phyloP scores from a whole-genome alignment of 192 early-diverging fungal genomes.

The Coemansia sp. region DNA sequence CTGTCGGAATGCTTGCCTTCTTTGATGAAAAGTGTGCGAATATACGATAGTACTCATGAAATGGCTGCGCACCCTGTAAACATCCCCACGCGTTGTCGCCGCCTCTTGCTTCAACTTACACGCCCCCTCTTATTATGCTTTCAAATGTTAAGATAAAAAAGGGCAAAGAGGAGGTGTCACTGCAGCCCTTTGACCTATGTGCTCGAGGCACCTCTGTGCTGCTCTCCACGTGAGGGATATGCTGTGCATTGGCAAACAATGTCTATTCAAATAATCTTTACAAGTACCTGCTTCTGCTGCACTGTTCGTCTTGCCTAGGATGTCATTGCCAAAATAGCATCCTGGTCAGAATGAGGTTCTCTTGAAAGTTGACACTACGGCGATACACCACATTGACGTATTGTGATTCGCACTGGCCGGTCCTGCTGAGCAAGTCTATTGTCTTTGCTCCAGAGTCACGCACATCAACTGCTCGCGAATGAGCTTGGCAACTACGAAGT shows the following conservation, averaged over 20 bases:
- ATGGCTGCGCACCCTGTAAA: constrained; percentile 10
- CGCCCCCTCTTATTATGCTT: not conserved
- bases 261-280: not conserved
- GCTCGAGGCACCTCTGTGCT: constrained; percentile 7
- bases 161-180: not conserved
- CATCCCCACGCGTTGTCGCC: not conserved
- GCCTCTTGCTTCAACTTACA: constrained; percentile 2
- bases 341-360: not conserved
- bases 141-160: not conserved
- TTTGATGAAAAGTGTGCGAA: not conserved
- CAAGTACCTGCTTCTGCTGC: not conserved
- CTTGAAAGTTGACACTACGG: not conserved
- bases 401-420: not conserved
- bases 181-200: constrained; percentile 1
- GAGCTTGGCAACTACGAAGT: not conserved
- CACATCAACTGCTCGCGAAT: not conserved
- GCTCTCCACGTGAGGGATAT: constrained; percentile 7
- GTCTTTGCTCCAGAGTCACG: constrained; percentile 16
- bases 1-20: not conserved
- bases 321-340: not conserved
- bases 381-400: not conserved
- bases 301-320: not conserved
- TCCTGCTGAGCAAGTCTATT: constrained; percentile 14
- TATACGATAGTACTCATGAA: constrained; percentile 3
- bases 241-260: constrained; percentile 12